Percentiles rank a stretch among this genome's conserved stretches.
These are phyloP conservation scores for Globisporangium radiosum DNA, from an alignment of 352 stramenopile species.

Conservation along the genomic window DNA sequence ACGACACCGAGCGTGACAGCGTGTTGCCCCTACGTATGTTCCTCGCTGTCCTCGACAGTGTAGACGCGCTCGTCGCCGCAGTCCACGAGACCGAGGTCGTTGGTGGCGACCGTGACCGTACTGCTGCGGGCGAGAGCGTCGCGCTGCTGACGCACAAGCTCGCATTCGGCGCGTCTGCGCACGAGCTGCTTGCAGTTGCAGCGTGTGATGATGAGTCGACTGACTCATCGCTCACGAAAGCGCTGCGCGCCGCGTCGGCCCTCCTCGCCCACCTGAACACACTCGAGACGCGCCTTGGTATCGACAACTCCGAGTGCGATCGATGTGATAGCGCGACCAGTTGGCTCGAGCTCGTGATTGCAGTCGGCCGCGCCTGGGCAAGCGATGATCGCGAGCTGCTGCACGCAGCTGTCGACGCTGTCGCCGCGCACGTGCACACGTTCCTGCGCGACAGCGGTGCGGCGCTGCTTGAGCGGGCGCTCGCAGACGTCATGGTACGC, in stretches of 20 bases:
- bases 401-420: background rate
- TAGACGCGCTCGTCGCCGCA: background rate
- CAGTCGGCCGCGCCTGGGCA: background rate
- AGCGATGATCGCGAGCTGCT: background rate
- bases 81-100: background rate
- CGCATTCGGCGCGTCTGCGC: background rate
- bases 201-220: background rate
- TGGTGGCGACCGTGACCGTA: background rate
- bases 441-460: conserved; percentile 11
- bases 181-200: conserved; percentile 1
- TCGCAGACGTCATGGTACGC: conserved; percentile 23
- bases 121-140: background rate
- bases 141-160: conserved; percentile 1
- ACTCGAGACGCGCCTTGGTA: conserved; percentile 10
- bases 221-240: conserved; percentile 5
- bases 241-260: conserved; percentile 15
- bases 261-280: conserved; percentile 17
- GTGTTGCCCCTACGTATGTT: background rate
- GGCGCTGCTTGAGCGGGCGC: conserved; percentile 14
- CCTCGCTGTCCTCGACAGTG: background rate
- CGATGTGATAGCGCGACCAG: background rate
- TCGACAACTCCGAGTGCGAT: background rate
- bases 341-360: conserved; percentile 7
- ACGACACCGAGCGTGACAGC: background rate
- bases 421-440: conserved; percentile 1